Percentiles rank a stretch among this genome's conserved stretches.
Evolutionary conservation across 768 basidiomycete species (phyloP).

Genomic region (Pleurotus pulmonarius): DNA sequence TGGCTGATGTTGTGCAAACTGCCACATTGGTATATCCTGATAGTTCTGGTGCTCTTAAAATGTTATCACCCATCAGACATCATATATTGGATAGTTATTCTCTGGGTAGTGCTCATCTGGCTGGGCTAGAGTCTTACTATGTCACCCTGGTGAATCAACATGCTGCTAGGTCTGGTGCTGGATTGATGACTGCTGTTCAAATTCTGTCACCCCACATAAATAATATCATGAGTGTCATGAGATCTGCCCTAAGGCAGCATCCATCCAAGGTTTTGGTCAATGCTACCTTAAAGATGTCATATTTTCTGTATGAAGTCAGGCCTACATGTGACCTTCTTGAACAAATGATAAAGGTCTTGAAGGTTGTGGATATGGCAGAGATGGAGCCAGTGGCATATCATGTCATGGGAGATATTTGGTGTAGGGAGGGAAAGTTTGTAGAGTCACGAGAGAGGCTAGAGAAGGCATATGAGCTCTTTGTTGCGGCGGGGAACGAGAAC

Average conservation of each 20-base stretch:
- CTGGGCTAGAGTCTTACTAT: slow-evolving; percentile 4
- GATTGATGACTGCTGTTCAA: slow-evolving; percentile 1
- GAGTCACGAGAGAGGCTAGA: slow-evolving; percentile 15
- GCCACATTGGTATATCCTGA: slow-evolving; percentile 5
- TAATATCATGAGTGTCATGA: slow-evolving; percentile 5
- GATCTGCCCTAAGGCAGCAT: background rate
- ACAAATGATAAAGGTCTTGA: slow-evolving; percentile 1
- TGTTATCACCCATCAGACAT: slow-evolving; percentile 5
- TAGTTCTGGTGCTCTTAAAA: slow-evolving; percentile 3
- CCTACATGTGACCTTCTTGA: slow-evolving; percentile 5
- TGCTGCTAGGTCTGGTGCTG: background rate
- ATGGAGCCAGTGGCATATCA: slow-evolving; percentile 6
- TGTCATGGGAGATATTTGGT: slow-evolving; percentile 8
- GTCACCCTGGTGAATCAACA: slow-evolving; percentile 1
- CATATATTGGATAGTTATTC: background rate
- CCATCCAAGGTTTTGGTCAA: slow-evolving; percentile 4
- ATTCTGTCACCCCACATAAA: slow-evolving; percentile 6
- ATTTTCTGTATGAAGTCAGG: slow-evolving; percentile 6
- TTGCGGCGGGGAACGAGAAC: background rate
- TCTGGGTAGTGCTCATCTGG: background rate
- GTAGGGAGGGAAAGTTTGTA: slow-evolving; percentile 8
- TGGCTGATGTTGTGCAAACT: slow-evolving; percentile 7
- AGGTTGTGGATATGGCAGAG: slow-evolving; percentile 4
- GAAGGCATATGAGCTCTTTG: slow-evolving; percentile 12
- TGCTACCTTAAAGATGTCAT: slow-evolving; percentile 5